These are phyloP conservation scores for Pleurotus ostreatus DNA, from an alignment of 768 basidiomycete species.

Conservation along the genomic window DNA sequence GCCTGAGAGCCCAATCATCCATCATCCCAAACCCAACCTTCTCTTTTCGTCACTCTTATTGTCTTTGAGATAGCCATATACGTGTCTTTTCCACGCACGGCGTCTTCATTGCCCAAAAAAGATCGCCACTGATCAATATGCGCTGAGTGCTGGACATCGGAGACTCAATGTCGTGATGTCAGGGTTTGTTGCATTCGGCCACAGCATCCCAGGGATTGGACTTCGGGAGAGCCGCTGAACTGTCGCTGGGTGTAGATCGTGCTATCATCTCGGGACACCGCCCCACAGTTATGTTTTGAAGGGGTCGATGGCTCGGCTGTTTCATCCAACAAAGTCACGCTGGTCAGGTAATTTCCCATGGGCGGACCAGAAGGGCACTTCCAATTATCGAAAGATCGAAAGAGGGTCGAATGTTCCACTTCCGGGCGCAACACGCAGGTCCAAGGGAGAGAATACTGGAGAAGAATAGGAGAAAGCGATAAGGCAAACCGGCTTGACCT, in stretches of 20 bases:
- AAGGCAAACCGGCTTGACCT: background rate
- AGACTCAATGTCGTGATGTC: slow-evolving; percentile 6
- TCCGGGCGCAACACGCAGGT: too few relatives aligned
- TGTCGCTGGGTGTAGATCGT: slow-evolving; percentile 1
- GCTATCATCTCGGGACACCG: background rate
- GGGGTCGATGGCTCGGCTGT: background rate
- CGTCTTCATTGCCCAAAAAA: background rate
- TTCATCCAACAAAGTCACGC: background rate
- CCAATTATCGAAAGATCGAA: slow-evolving; percentile 7
- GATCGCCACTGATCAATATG: slow-evolving; percentile 1
- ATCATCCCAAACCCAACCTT: background rate
- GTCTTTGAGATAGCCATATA: slow-evolving; percentile 4
- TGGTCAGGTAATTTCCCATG: slow-evolving; percentile 2
- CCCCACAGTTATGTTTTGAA: background rate
- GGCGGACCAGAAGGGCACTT: background rate
- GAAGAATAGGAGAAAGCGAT: too few relatives aligned
- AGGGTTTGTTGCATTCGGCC: slow-evolving; percentile 2
- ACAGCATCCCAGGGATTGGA: slow-evolving; percentile 1
- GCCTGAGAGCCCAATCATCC: background rate
- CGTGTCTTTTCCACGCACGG: slow-evolving; percentile 4
- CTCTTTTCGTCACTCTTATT: background rate
- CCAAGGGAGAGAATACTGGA: too few relatives aligned
- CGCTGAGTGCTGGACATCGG: slow-evolving; percentile 4
- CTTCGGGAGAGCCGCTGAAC: background rate
- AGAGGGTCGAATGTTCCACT: background rate